Base-by-base conservation (phyloP, 345 rosid genomes). In the Arabidopsis arenosa region DNA sequence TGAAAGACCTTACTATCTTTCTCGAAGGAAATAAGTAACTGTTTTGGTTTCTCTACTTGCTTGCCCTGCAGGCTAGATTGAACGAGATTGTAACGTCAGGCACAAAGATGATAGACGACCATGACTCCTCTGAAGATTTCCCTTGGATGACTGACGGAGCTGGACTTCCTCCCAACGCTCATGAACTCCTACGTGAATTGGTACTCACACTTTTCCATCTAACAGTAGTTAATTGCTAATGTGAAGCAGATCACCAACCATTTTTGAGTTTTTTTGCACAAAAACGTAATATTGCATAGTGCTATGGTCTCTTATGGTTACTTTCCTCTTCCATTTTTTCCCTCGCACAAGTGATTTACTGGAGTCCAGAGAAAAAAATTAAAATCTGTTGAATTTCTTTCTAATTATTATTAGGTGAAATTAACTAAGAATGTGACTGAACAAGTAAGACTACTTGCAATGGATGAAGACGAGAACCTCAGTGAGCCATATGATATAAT, bases 61-160 rank as follows among this genome's bases (percentile, higher is more conserved):
- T 68, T 59, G 28, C 17, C 73, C 47, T 70, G 68, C 87, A 95
- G 97, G 87, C 94, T 76, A 96, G 93, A 87, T 85, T 96, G 83
- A 89, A 93, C 79, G 94, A 90, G 80, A 88, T 96, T 44, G 88
- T 93, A 68, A 93, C 84, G 32, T 83, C 86, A 73, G 90, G 87
- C 58, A 39, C 75, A 74, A 81, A 84, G 85, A 39, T 79, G 47
- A 74, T 45, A 65, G 65, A 73, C 54, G 83, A 79, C 80, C 83
- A 79, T 76, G 90, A 54, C 23, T 62, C 80, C 54, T 77, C 84
- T 48, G 85, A 83, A 60, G 93, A 89, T 58, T 87, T 64, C 78
- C 97, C 96, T 51, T 96, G 99, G 99, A 93, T 89, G 98, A 79
- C 81, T 57, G 99, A 96, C 84, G 99, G 99, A 79, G 96, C 89